These are phyloP conservation scores for Botrytis squamosa DNA, from an alignment of 2,329 filamentous ascomycete species.

Conservation along the genomic window DNA sequence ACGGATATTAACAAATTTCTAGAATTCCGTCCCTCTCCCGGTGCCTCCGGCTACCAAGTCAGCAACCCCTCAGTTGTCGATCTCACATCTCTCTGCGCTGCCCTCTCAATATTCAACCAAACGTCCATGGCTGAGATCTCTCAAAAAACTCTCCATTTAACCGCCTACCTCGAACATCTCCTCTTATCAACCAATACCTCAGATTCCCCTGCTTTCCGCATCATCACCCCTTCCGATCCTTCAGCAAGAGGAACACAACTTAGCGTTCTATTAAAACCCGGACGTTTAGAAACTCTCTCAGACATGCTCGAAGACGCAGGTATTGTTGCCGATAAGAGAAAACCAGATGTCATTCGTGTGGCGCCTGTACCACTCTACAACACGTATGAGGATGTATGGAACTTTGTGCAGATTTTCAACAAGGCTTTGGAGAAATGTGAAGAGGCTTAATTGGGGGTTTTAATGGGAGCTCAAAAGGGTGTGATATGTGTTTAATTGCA, in stretches of 20 bases:
- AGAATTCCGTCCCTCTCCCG: constrained; percentile 71
- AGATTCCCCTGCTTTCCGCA: constrained; percentile 42
- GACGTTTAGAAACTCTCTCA: constrained; percentile 68
- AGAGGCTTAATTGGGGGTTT: background rate
- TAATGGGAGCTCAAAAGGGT: background rate
- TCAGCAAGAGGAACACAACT: constrained; percentile 53
- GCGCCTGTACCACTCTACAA: constrained; percentile 86
- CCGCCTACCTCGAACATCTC: constrained; percentile 72
- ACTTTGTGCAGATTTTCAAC: constrained; percentile 53
- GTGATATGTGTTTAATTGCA: background rate
- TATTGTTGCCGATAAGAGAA: constrained; percentile 78
- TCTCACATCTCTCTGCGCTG: constrained; percentile 69
- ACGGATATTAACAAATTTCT: constrained; percentile 23
- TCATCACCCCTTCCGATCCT: constrained; percentile 41
- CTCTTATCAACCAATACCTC: constrained; percentile 45
- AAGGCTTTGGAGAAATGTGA: constrained; percentile 29
- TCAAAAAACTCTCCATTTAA: constrained; percentile 69
- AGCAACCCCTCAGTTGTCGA: constrained; percentile 81
- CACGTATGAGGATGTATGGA: constrained; percentile 69
- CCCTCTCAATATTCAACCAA: constrained; percentile 70
- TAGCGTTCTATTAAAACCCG: constrained; percentile 67
- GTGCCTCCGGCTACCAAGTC: constrained; percentile 80
- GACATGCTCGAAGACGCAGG: constrained; percentile 63
- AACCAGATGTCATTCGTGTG: constrained; percentile 80
- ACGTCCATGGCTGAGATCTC: constrained; percentile 69